Conservation (phyloP, 805 yeast species). For the Zygotorulaspora florentina region DNA sequence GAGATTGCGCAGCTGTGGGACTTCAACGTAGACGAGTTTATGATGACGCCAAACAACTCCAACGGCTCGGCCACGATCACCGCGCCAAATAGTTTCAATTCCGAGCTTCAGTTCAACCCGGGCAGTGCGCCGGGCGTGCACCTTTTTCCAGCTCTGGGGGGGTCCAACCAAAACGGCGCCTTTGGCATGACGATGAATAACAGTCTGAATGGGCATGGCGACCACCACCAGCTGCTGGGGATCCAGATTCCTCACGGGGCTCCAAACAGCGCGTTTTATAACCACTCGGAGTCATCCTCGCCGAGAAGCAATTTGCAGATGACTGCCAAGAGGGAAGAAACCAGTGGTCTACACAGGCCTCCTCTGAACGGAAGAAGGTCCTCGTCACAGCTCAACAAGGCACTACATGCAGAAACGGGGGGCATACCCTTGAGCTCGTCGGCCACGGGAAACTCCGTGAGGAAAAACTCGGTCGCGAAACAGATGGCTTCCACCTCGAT, state of each 20-base stretch:
- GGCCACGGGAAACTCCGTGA: constrained; percentile 25
- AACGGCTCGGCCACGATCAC: constrained; percentile 36
- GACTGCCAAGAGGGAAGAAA: constrained; percentile 8
- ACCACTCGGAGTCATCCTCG: constrained; percentile 12
- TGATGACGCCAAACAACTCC: constrained; percentile 34
- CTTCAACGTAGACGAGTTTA: constrained; percentile 37
- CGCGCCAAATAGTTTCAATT: constrained; percentile 34
- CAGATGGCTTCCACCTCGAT: constrained; percentile 31
- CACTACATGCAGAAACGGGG: constrained; percentile 18
- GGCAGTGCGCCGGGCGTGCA: constrained; percentile 14
- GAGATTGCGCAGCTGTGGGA: constrained; percentile 41
- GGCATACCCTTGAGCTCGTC: constrained; percentile 20
- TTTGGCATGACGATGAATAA: constrained; percentile 2
- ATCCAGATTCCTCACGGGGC: constrained; percentile 3
- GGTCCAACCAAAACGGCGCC: constrained; percentile 1
- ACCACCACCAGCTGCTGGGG: constrained; percentile 7
- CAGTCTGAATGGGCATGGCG: background rate
- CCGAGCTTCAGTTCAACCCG: constrained; percentile 18
- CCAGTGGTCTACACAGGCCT: constrained; percentile 3
- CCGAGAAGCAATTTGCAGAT: constrained; percentile 6
- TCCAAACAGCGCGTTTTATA: constrained; percentile 2
- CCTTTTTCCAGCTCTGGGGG: constrained; percentile 2
- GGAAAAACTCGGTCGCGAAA: constrained; percentile 27
- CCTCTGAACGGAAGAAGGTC: constrained; percentile 13
- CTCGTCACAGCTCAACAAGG: constrained; percentile 13